Evolutionary conservation across 192 early-diverging fungal genomes (phyloP), one percentile per base, ranked within the genome.

Genomic region (Backusella liffmaniae): DNA sequence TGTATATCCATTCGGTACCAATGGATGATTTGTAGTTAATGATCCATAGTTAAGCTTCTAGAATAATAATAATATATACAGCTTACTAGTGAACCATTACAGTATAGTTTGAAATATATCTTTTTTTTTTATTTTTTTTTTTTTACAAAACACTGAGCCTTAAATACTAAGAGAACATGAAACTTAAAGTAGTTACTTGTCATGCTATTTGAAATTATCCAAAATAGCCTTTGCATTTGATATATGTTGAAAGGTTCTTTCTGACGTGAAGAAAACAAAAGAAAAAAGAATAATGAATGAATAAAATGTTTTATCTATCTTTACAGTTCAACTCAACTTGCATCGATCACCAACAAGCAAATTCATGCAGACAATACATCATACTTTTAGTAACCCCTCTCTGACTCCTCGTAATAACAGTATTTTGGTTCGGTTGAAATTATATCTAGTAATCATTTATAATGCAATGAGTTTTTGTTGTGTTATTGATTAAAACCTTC

Each of bases 51-150:
- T 44, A 44, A 5, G 42, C 15, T 44, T 44, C 42, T 44, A 44
- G 15, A 44, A 44, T 44, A 13, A 49, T 44, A 49, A 1, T 44
- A 9, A 15, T 44, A 44, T 44, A 44, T 44, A 44, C 12, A 44
- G 13, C 42, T 44, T 44, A 15, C 18, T 18, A 49, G 56, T 26
- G 9, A 13, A 23, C 23, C 56, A 59, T 2, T 26, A 26, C 23
- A 13, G 56, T 59, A 59, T 59, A 59, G 56, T 59, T 59, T 59
- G 56, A 59, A 59, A 59, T 59, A 59, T 59, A 59, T 12, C 56
- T 62, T 62, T 62, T 29, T 29, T 62, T 32, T 32, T 32, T 32
- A 3, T 32, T 32, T 32, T 30, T 30, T 30, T 30, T 30, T 30
- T 32, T 2, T 32, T 32, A 32, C 30, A 26, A 26, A 26, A 26